A percentile compares a stretch with the other conserved stretches of the same genome.
phyloP scores from a whole-genome alignment of 169 alveolate genomes.

The Blepharisma undulans region DNA sequence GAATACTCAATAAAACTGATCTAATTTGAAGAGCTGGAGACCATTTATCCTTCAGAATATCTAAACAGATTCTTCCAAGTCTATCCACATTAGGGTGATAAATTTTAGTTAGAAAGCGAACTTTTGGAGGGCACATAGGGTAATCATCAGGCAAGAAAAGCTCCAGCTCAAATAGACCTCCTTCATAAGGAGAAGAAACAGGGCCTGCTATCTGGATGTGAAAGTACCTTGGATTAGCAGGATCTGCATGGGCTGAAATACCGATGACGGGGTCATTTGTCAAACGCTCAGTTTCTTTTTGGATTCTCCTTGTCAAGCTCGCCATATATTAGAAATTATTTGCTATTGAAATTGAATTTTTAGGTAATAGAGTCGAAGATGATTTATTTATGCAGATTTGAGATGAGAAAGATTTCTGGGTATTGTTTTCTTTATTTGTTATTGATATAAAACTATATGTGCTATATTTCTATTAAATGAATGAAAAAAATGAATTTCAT shows the following conservation, averaged over 20 bases:
- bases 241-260: slow-evolving; percentile 92
- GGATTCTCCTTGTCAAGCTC: slow-evolving; percentile 22
- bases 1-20: slow-evolving; percentile 95
- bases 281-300: slow-evolving; percentile 39
- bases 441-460: neutral
- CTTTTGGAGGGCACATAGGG: slow-evolving; percentile 99
- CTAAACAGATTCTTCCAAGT: slow-evolving; percentile 98
- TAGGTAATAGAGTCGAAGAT: neutral
- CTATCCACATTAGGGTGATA: slow-evolving; percentile 99
- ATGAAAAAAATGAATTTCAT: neutral
- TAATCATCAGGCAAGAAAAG: slow-evolving; percentile 96
- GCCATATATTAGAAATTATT: slow-evolving; percentile 29
- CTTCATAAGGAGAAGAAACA: slow-evolving; percentile 97
- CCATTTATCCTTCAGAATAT: slow-evolving; percentile 98
- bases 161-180: slow-evolving; percentile 92
- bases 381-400: neutral
- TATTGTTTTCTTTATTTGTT: too few relatives aligned
- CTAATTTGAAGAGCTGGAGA: slow-evolving; percentile 98
- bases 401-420: neutral
- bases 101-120: slow-evolving; percentile 95
- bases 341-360: neutral
- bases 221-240: slow-evolving; percentile 94
- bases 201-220: slow-evolving; percentile 96
- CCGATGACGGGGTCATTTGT: slow-evolving; percentile 89
- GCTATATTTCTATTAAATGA: neutral